Conservation (phyloP, 2,329 filamentous ascomycete genomes). For the Cercospora sp. region DNA sequence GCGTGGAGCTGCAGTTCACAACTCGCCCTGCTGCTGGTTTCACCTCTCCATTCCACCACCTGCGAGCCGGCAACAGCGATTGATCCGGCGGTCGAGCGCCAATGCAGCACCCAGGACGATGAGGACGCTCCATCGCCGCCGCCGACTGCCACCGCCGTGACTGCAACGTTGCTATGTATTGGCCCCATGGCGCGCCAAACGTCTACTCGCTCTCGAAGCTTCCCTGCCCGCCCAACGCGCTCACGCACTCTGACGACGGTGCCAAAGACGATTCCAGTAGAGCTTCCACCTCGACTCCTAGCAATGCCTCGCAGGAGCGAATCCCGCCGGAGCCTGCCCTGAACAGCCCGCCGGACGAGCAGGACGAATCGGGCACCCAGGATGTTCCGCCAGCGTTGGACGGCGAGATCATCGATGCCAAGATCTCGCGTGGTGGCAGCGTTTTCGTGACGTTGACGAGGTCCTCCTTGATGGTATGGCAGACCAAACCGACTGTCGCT, state of each 20-base stretch:
- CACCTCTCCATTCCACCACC: not conserved
- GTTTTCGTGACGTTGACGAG: constrained; percentile 84
- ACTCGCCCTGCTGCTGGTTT: not conserved
- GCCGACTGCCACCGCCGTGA: constrained; percentile 7
- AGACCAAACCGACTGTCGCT: constrained; percentile 88
- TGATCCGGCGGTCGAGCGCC: not conserved
- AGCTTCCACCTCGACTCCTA: constrained; percentile 5
- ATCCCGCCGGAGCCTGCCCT: constrained; percentile 1
- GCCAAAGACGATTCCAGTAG: constrained; percentile 33
- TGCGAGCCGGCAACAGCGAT: not conserved
- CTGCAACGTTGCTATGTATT: constrained; percentile 67
- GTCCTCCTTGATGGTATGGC: constrained; percentile 90
- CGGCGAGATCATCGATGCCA: constrained; percentile 66
- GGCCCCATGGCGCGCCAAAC: constrained; percentile 81
- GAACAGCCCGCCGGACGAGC: not conserved
- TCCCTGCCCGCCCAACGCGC: constrained; percentile 53
- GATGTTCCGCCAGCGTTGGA: constrained; percentile 4
- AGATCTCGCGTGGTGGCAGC: constrained; percentile 75
- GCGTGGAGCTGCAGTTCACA: not conserved
- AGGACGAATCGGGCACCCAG: not conserved
- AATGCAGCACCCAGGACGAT: not conserved
- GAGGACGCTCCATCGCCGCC: not conserved
- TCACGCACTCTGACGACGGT: constrained; percentile 62
- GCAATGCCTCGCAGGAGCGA: constrained; percentile 16
- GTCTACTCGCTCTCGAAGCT: constrained; percentile 77